Percentiles rank a stretch among this genome's conserved stretches.
These are phyloP conservation scores for Grosmannia clavigera DNA, from an alignment of 2,329 filamentous ascomycete genomes.

Conservation along the genomic window DNA sequence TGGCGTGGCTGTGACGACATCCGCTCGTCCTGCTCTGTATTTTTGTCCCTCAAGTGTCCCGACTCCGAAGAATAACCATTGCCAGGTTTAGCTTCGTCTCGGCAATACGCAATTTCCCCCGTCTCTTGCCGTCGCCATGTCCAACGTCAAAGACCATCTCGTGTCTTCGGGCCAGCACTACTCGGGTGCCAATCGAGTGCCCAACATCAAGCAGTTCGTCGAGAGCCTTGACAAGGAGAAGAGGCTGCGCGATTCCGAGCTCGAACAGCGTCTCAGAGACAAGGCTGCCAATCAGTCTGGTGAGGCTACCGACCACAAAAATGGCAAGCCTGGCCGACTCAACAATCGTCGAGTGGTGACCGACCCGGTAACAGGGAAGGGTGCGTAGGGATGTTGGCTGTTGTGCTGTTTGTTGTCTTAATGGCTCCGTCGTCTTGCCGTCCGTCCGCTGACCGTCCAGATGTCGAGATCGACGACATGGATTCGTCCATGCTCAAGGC, in stretches of 20 bases:
- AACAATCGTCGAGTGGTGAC: slow-evolving; percentile 58
- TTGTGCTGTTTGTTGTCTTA: too few relatives aligned
- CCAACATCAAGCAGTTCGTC: slow-evolving; percentile 77
- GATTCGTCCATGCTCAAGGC: slow-evolving; percentile 48
- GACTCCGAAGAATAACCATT: too few relatives aligned
- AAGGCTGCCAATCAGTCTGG: slow-evolving; percentile 4
- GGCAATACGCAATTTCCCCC: too few relatives aligned
- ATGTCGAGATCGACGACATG: slow-evolving; percentile 73
- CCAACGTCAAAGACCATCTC: slow-evolving; percentile 24
- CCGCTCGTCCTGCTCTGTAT: too few relatives aligned
- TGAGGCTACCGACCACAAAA: background rate
- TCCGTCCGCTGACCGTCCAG: slow-evolving; percentile 12
- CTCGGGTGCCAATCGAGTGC: slow-evolving; percentile 71
- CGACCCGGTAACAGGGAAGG: slow-evolving; percentile 74
- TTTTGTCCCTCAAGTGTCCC: too few relatives aligned
- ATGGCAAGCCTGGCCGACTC: slow-evolving; percentile 12
- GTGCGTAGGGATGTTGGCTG: background rate
- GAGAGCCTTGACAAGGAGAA: slow-evolving; percentile 69
- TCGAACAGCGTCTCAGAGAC: slow-evolving; percentile 41
- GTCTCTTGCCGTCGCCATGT: background rate
- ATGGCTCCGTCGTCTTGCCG: background rate
- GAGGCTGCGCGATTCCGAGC: slow-evolving; percentile 55
- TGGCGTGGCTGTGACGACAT: too few relatives aligned
- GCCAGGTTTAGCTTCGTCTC: too few relatives aligned
- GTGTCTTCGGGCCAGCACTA: slow-evolving; percentile 54